Evolutionary conservation across 352 stramenopile genomes (phyloP).

Genomic region (Pythium brachiatum): DNA sequence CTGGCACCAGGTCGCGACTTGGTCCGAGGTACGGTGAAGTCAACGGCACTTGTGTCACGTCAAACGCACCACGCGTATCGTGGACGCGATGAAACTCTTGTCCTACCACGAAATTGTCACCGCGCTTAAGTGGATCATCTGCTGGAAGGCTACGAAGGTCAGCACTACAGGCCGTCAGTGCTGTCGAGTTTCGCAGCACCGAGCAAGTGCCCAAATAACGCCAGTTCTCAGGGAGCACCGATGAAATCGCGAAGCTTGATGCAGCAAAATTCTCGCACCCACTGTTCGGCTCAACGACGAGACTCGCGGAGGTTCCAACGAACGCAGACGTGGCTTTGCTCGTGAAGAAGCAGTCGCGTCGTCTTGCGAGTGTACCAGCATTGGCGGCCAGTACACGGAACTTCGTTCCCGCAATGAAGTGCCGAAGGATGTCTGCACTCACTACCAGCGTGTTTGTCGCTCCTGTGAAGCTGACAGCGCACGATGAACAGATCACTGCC

Average conservation of each 20-base stretch:
- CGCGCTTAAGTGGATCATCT: slow-evolving; percentile 54
- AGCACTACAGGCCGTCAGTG: slow-evolving; percentile 42
- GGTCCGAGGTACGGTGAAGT: slow-evolving; percentile 54
- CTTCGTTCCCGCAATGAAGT: slow-evolving; percentile 49
- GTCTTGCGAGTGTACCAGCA: slow-evolving; percentile 43
- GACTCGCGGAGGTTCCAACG: slow-evolving; percentile 21
- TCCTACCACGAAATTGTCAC: slow-evolving; percentile 82
- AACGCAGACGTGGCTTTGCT: slow-evolving; percentile 48
- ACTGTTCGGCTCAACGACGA: slow-evolving; percentile 50
- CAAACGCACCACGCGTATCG: slow-evolving; percentile 47
- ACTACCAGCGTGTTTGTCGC: slow-evolving; percentile 48
- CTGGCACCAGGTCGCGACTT: slow-evolving; percentile 49
- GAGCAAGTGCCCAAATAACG: slow-evolving; percentile 72
- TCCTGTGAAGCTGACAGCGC: slow-evolving; percentile 44
- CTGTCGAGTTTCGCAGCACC: slow-evolving; percentile 20
- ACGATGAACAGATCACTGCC: slow-evolving; percentile 51
- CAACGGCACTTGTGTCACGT: slow-evolving; percentile 67
- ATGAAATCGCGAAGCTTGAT: slow-evolving; percentile 46
- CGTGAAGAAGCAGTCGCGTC: slow-evolving; percentile 69
- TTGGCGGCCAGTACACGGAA: slow-evolving; percentile 73
- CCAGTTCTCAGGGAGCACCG: slow-evolving; percentile 54
- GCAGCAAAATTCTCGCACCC: slow-evolving; percentile 51
- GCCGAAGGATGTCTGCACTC: slow-evolving; percentile 51
- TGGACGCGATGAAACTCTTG: slow-evolving; percentile 69
- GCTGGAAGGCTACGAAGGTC: slow-evolving; percentile 34